phyloP scores from a whole-genome alignment of 1,139 yeast genomes.

The Candida sp. region DNA sequence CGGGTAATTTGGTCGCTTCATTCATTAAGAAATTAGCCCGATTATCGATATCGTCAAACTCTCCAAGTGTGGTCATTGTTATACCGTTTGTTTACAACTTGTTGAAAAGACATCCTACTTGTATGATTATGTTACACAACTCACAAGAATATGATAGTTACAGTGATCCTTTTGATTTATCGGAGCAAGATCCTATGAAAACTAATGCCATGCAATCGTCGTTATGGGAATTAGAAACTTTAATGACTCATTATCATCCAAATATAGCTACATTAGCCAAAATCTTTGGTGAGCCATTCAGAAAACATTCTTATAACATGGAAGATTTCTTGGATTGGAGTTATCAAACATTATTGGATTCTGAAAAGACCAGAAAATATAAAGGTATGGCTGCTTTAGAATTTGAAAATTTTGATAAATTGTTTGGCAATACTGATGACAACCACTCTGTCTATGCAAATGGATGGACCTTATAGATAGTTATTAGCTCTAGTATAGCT shows the following conservation, averaged over 20 bases:
- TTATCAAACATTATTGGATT: constrained; percentile 67
- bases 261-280: constrained; percentile 90
- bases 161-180: constrained; percentile 64
- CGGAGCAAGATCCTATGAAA: constrained; percentile 68
- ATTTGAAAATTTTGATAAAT: constrained; percentile 54
- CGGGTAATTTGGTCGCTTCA: constrained; percentile 81
- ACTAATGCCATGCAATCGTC: constrained; percentile 85
- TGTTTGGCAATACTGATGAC: constrained; percentile 20
- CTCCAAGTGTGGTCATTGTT: constrained; percentile 83
- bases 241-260: constrained; percentile 88
- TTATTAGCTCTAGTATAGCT: no score
- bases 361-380: constrained; percentile 69
- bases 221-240: constrained; percentile 84
- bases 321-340: constrained; percentile 96
- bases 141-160: constrained; percentile 22
- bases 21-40: constrained; percentile 82
- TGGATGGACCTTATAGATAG: constrained; percentile 24
- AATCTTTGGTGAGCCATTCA: constrained; percentile 85
- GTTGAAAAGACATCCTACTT: constrained; percentile 86
- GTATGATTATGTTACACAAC: constrained; percentile 85
- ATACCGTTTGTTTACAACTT: constrained; percentile 92
- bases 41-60: constrained; percentile 75
- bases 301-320: constrained; percentile 79
- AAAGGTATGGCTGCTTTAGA: constrained; percentile 77
- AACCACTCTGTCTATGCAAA: constrained; percentile 14